Evolutionary conservation across 176 grass and related monocot species (phyloP), one percentile per base, ranked within the genome.

Genomic region (Avena insularis): DNA sequence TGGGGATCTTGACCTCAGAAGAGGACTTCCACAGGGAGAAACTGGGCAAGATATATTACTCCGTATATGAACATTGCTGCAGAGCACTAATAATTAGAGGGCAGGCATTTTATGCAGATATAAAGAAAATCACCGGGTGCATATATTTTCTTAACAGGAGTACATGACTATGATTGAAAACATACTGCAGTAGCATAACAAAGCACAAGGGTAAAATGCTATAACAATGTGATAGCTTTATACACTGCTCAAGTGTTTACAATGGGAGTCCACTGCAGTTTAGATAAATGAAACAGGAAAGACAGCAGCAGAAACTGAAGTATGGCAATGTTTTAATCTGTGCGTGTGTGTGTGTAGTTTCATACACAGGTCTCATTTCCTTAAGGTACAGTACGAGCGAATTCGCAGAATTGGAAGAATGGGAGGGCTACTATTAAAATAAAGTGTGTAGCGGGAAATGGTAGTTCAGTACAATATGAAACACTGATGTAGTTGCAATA

Each of bases 41-140:
- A 99, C 94, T 17, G 97, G 97, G 78, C 97, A 99, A 64, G 97
- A 99, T 94, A 96, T 96, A 72, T 99, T 93, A 76, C 95, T 96
- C 61, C 90, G 46, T 46, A 94, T 81, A 83, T 73, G 89, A 40
- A 96, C 76, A 88, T 96, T 92, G 85, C 97, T 99, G 92, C 71
- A 90, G 33, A 89, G n/a, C 55, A 48, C 31, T 38, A 86, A 75
- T 64, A 79, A 59, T 85, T 79, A 85, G 68, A 79, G 4, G 51
- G 11, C 9, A 54, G 12, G 40, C 31, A 45, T 71, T 49, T 72
- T 38, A 81, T 69, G 61, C 63, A 86, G 13, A 89, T 69, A 81
- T 57, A 70, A n/a, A 84, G 35, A 63, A 81, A 58, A 47, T 85
- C 71, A 75, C 38, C 47, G 21, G 21, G 63, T 45, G n/a, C 35